Evolutionary conservation across 2,329 filamentous ascomycete species (phyloP), one percentile per base, ranked within the genome.

Genomic region (Emmonsiellopsis sp.): DNA sequence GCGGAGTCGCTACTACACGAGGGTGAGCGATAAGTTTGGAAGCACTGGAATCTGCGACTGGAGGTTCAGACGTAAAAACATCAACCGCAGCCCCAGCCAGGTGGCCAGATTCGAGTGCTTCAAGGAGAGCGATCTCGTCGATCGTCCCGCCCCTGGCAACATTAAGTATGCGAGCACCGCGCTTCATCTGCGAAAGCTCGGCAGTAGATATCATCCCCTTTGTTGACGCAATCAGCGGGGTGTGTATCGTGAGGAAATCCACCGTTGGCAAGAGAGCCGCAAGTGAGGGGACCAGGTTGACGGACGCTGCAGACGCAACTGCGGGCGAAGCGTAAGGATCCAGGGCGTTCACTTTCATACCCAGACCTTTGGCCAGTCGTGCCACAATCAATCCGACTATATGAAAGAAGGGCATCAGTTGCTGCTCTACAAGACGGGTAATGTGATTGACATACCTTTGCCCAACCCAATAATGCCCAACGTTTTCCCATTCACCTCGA

Each of bases 171-270:
- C 86, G 78, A 0, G 87, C 84, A 7, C 85, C 85, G 15, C 74
- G 76, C 65, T 88, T 90, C 87, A 93, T 92, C 7, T 74, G 76
- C 20, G 74, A 73, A 7, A 92, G 70, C 67, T 92, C 86, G 0
- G 75, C 68, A 44, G 80, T 80, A 1, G 83, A 80, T 20, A 93
- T 81, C 69, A 93, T 79, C 53, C 87, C 86, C 54, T 85, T 77
- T 0, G 88, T 93, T 5, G 84, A 86, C 5, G 86, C 86, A 55
- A 91, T 80, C 53, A 93, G 75, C 0, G 89, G 89, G 0, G 87
- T 92, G 64, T 93, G 88, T 8, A 92, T 83, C 0, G 87, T 91
- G 56, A 93, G 65, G 64, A 92, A 91, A 68, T 92, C 87, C 1
- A 84, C 81, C 30, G 76, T 74, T 1, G 82, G 78, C 11, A 93